Conservation (phyloP, 805 yeast species). For the Kockiozyma suomiensis region DNA sequence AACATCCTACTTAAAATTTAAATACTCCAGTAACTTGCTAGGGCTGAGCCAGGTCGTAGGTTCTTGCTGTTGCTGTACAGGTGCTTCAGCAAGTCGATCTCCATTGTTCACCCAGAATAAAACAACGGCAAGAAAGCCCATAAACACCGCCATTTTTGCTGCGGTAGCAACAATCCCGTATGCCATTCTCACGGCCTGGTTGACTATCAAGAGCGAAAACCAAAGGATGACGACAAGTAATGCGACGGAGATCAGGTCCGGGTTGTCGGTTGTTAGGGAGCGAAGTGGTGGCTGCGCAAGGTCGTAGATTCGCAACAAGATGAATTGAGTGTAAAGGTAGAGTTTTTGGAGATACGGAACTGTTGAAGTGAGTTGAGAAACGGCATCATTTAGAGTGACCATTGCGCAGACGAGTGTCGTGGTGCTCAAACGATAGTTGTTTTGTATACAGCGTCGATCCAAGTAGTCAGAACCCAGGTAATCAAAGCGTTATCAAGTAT, state of each 20-base stretch:
- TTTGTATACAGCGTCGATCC: too few relatives aligned
- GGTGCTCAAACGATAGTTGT: background rate
- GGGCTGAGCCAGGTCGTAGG: background rate
- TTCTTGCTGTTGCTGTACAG: constrained; percentile 2
- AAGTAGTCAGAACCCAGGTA: too few relatives aligned
- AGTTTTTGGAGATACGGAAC: background rate
- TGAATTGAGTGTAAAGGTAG: background rate
- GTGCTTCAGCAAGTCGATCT: background rate
- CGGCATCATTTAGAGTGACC: background rate
- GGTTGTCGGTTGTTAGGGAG: constrained; percentile 21
- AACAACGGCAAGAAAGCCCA: constrained; percentile 16
- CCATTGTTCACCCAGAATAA: constrained; percentile 15
- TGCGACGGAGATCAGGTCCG: constrained; percentile 29
- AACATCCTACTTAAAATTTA: background rate
- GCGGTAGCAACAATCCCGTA: constrained; percentile 29
- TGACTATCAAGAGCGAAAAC: constrained; percentile 32
- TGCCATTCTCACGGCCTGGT: constrained; percentile 31
- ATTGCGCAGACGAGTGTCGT: background rate
- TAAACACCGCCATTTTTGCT: constrained; percentile 16
- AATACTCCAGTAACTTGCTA: background rate
- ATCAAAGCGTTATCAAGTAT: too few relatives aligned
- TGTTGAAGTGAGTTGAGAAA: background rate
- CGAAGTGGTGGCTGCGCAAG: constrained; percentile 16
- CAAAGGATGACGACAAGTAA: constrained; percentile 30
- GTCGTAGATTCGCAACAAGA: constrained; percentile 4